phyloP scores from a whole-genome alignment of 306 rosid species.

The Prunus dulcis region DNA sequence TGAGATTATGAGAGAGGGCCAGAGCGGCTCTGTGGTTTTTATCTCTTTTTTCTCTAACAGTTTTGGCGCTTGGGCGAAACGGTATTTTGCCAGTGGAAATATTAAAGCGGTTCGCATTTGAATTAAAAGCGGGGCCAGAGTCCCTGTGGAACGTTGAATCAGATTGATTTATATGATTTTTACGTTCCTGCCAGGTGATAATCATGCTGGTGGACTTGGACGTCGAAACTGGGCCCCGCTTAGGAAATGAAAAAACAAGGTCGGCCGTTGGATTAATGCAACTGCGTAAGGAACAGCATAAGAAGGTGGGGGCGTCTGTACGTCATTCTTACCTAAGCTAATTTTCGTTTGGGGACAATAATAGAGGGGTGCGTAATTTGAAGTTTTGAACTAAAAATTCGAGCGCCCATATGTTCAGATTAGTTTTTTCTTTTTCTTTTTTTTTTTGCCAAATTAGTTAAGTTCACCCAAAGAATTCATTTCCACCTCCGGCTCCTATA shows the following conservation, averaged over 20 bases:
- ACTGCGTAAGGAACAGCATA: neutral
- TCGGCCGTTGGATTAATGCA: neutral
- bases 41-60: neutral
- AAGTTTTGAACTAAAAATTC: conserved; percentile 7
- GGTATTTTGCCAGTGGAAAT: neutral
- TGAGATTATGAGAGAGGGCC: neutral
- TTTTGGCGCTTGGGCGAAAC: conserved; percentile 28
- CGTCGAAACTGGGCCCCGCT: conserved; percentile 15
- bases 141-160: neutral
- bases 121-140: neutral
- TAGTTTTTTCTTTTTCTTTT: too few relatives aligned
- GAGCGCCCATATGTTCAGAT: neutral
- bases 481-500: too few relatives aligned
- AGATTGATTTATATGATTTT: neutral
- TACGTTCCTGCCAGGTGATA: conserved; percentile 11
- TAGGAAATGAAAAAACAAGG: too few relatives aligned
- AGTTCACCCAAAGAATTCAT: too few relatives aligned
- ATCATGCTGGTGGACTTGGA: neutral
- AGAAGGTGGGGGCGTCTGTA: conserved; percentile 1
- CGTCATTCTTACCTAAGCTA: neutral
- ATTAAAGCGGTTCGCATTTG: neutral
- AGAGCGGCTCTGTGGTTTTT: neutral
- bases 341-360: neutral
- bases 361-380: neutral
- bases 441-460: neutral